Base-by-base conservation (phyloP, 805 yeast species). In the Monosporozyma servazzii region DNA sequence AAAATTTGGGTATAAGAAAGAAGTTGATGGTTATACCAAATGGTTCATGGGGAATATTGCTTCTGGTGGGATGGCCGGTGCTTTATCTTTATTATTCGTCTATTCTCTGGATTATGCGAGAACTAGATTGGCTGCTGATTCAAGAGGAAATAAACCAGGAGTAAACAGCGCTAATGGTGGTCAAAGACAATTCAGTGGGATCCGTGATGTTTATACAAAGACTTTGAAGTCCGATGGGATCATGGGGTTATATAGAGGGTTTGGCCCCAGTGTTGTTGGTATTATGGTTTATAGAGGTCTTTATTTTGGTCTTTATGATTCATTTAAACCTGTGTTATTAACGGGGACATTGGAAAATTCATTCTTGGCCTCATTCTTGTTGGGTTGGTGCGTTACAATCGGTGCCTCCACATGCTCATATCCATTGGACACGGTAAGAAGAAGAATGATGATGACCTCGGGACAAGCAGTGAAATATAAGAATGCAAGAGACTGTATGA, bases 361-460 rank as follows among this genome's bases (percentile, higher is more conserved):
- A 72, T 89, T 89, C 93, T 75, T 85, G 63, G 96, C 96, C 68
- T 85, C 96, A 68, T 89, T 89, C 95, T 74, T 84, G 70, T 82
- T 89, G 74, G 97, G 97, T 77, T 89, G 97, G 97, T 80, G 82
- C 75, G 96, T 89, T 70, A 89, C 97, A 76, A 89, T 96, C 63
- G 96, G 89, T 84, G 96, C 97, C 70, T 90, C 96, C 67, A 88
- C 96, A 63, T 96, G 96, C 73, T 88, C 96, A 73, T 89, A 89
- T 86, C 97, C 97, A 82, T 86, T 90, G 77, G 97, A 89, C 79
- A 89, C 97, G 71, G 89, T 89, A 72, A 90, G 97, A 86, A 88
- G 97, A 87, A 88, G 97, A 86, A 89, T 89, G 97, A 89, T 89
- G 97, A 89, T 89, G 97, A 89, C 97, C 67, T 90, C 97, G 65